Base-by-base conservation (phyloP, 2,329 filamentous ascomycete species). In the Hypoxylon sp. region DNA sequence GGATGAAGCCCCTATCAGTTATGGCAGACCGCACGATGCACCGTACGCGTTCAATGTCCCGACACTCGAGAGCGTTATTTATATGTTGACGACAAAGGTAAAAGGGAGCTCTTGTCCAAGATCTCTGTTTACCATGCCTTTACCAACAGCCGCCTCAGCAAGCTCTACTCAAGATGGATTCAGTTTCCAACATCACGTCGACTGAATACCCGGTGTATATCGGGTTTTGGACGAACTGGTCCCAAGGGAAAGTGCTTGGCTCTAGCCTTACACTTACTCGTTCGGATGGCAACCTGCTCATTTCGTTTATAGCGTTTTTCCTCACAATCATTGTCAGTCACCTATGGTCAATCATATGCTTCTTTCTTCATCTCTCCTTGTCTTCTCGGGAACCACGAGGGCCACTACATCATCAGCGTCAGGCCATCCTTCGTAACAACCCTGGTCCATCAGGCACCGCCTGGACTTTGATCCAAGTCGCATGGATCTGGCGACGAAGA, bases 381-480 rank as follows among this genome's bases (percentile, higher is more conserved):
- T 25, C 21, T 9, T 25, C 47, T 2, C 21, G 15, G 4, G 11
- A 38, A 2, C 48, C 41, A n/a, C 40, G 38, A 26, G 35, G 38
- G 17, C 27, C 30, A n/a, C 13, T 38, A 2, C 41, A 46, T 26
- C 34, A 51, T 16, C 48, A 51, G 21, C 32, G 16, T 5, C 48
- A 51, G 15, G 48, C 25, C 5, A 46, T 41, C n/a, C 19, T 51
- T 5, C 48, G 48, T 6, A 51, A 51, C 19, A 31, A 32, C n/a
- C n/a, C n/a, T n/a, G n/a, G n/a, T n/a, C n/a, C n/a, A n/a, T n/a
- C n/a, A n/a, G n/a, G n/a, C n/a, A n/a, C n/a, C n/a, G n/a, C 9
- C 6, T 25, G 21, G 21, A 25, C 21, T 25, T 25, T 25, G 6
- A 25, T 25, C 21, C 9, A 5, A 25, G 6, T 25, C 9, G 5